Evolutionary conservation across 2,329 filamentous ascomycete genomes (phyloP).

Genomic region (Ophiostoma sp.): DNA sequence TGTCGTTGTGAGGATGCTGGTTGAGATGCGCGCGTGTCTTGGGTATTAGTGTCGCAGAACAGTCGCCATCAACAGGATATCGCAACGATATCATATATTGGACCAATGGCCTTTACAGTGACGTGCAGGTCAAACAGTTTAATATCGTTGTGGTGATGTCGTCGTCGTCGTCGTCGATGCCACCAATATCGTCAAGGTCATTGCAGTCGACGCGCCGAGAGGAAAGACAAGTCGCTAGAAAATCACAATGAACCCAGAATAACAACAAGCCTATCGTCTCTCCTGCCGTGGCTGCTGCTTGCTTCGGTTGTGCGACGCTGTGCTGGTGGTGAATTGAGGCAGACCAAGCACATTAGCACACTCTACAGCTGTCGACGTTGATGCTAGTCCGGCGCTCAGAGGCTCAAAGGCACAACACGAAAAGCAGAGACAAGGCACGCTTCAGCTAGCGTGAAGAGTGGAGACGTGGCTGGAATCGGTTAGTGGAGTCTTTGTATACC

Average conservation of each 20-base stretch:
- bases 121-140: not conserved
- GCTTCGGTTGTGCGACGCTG: not conserved
- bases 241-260: not conserved
- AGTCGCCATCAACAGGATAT: not conserved
- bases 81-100: not conserved
- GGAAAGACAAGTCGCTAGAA: not conserved
- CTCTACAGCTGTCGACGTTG: not conserved
- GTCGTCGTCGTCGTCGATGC: not conserved
- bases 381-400: not conserved
- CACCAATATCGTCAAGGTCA: not conserved
- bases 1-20: not conserved
- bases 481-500: not conserved
- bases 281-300: not conserved
- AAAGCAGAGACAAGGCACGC: not conserved
- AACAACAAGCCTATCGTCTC: not conserved
- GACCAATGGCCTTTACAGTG: not conserved
- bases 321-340: not conserved
- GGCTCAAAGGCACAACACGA: constrained; percentile 11
- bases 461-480: not conserved
- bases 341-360: not conserved
- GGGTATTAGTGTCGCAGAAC: not conserved
- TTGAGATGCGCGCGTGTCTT: not conserved
- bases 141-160: not conserved
- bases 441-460: not conserved
- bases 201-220: not conserved